Conservation (phyloP, 768 basidiomycete genomes). For the Boletus barrowsii region DNA sequence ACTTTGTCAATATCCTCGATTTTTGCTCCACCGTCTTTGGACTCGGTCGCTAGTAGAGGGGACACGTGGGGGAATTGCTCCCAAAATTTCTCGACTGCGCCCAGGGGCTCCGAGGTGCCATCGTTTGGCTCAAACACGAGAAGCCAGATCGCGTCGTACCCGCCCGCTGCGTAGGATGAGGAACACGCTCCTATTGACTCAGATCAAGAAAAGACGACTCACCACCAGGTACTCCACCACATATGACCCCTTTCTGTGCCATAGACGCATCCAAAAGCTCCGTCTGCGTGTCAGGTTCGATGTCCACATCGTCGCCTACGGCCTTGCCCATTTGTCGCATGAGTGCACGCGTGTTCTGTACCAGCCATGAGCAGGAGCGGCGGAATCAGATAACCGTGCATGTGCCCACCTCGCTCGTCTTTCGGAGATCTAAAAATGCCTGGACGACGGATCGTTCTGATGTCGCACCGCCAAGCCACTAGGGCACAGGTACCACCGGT, state of each 20-base stretch:
- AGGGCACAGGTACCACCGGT: not conserved
- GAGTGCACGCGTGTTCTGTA: constrained; percentile 66
- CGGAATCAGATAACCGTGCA: not conserved
- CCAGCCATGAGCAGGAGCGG: not conserved
- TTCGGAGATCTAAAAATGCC: constrained; percentile 57
- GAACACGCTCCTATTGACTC: not conserved
- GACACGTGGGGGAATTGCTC: constrained; percentile 58
- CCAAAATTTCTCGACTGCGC: constrained; percentile 70
- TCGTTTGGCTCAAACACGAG: constrained; percentile 66
- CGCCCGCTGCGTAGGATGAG: constrained; percentile 64
- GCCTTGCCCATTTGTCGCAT: constrained; percentile 84
- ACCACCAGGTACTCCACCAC: constrained; percentile 97
- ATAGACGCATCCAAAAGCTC: constrained; percentile 75
- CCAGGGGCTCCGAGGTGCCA: constrained; percentile 48
- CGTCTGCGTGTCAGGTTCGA: constrained; percentile 90
- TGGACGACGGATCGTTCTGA: constrained; percentile 39
- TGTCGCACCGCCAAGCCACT: constrained; percentile 44
- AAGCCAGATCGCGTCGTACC: constrained; percentile 96
- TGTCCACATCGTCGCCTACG: constrained; percentile 63
- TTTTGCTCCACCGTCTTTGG: constrained; percentile 59
- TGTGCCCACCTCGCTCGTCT: constrained; percentile 51
- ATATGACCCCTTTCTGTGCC: constrained; percentile 78
- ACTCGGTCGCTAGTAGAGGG: constrained; percentile 70
- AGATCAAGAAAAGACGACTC: constrained; percentile 24
- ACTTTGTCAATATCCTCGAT: constrained; percentile 60